Percentiles rank a stretch among this genome's conserved stretches.
Conservation (phyloP, 768 basidiomycete genomes). For the Pisolithus albus region DNA sequence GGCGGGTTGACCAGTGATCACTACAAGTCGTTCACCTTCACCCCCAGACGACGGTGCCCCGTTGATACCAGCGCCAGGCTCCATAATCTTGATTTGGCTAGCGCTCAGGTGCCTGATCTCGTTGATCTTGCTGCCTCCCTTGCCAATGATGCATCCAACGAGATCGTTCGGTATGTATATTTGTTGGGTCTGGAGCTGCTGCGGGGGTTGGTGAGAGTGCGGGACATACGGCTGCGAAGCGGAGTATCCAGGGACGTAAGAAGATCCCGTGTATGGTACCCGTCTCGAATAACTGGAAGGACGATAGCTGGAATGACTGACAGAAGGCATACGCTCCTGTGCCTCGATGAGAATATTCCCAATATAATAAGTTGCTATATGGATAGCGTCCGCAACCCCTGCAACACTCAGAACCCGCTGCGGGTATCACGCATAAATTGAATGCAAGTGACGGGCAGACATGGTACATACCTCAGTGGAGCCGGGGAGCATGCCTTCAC, state of each 20-base stretch:
- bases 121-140: slow-evolving; percentile 97
- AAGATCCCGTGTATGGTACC: slow-evolving; percentile 44
- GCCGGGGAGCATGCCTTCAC: slow-evolving; percentile 96
- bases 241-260: slow-evolving; percentile 65
- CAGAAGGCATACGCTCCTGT: slow-evolving; percentile 73
- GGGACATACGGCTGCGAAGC: slow-evolving; percentile 39
- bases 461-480: slow-evolving; percentile 81
- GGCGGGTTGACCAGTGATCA: slow-evolving; percentile 90
- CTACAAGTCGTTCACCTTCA: slow-evolving; percentile 88
- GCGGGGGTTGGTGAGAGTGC: slow-evolving; percentile 50
- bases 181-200: slow-evolving; percentile 89
- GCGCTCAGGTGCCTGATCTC: slow-evolving; percentile 94
- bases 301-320: slow-evolving; percentile 51
- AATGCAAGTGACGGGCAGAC: slow-evolving; percentile 4
- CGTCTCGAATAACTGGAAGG: slow-evolving; percentile 56
- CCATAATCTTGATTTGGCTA: slow-evolving; percentile 98
- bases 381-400: slow-evolving; percentile 97
- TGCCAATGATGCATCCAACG: slow-evolving; percentile 96
- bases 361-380: slow-evolving; percentile 99
- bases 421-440: slow-evolving; percentile 9
- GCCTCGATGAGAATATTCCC: slow-evolving; percentile 96
- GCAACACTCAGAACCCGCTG: slow-evolving; percentile 97
- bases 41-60: slow-evolving; percentile 67
- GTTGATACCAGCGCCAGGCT: slow-evolving; percentile 79
- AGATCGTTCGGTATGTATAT: slow-evolving; percentile 98